phyloP scores from a whole-genome alignment of 2,329 filamentous ascomycete species.

The Botrytis elliptica region DNA sequence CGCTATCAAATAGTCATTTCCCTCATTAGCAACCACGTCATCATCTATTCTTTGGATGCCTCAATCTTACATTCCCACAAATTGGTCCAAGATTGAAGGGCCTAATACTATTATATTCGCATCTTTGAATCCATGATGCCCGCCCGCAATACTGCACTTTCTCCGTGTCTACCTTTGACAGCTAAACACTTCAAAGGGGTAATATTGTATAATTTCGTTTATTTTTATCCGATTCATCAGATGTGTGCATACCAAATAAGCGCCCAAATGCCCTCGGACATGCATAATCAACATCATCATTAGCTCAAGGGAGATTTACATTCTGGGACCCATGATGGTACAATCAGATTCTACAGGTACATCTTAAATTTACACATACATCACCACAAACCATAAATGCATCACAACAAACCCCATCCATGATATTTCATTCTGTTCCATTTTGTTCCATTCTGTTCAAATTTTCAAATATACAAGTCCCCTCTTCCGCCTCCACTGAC shows the following conservation, averaged over 20 bases:
- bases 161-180: not conserved
- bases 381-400: not conserved
- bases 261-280: not conserved
- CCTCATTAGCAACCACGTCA: not conserved
- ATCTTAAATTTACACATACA: not conserved
- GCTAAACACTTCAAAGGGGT: not conserved
- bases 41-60: not conserved
- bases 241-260: not conserved
- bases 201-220: not conserved
- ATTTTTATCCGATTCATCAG: not conserved
- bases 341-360: not conserved
- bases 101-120: not conserved
- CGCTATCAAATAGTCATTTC: not conserved
- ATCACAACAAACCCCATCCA: not conserved
- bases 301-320: not conserved
- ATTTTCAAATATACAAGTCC: not conserved
- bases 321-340: not conserved
- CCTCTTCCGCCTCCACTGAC: not conserved
- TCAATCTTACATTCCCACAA: not conserved
- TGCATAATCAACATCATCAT: not conserved
- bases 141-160: not conserved
- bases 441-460: too few species aligned
- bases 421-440: not conserved
- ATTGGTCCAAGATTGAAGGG: not conserved
- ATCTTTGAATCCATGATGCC: not conserved